Conservation (phyloP, 2,329 filamentous ascomycete species). For the Xenoacremonium recifei region DNA sequence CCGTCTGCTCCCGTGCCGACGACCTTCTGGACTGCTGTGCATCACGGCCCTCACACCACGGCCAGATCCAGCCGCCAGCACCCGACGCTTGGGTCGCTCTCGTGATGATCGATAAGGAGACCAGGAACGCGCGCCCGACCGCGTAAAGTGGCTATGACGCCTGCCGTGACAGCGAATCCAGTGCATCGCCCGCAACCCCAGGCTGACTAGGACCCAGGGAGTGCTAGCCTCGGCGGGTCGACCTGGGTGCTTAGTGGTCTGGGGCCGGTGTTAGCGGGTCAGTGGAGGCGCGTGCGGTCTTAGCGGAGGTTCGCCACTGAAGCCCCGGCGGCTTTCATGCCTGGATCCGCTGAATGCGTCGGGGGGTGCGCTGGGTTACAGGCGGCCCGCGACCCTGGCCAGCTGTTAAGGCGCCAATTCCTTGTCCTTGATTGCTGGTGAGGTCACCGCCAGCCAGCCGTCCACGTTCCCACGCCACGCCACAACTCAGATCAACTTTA, state of each 20-base stretch:
- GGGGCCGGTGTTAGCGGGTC: neutral
- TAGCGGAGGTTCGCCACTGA: no score
- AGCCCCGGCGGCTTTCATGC: no score
- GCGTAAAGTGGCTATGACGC: conserved; percentile 17
- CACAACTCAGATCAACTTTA: conserved; percentile 19
- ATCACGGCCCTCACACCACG: conserved; percentile 1
- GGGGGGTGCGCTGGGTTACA: no score
- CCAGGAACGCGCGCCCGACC: conserved; percentile 4
- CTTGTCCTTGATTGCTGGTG: neutral
- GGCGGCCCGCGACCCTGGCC: no score
- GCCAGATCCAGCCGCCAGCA: no score
- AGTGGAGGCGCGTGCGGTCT: no score
- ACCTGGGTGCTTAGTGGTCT: neutral
- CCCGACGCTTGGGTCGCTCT: neutral
- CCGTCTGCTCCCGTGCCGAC: no score
- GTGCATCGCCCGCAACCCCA: conserved; percentile 3
- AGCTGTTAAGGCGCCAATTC: no score
- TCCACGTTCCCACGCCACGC: conserved; percentile 13
- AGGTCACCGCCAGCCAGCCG: neutral
- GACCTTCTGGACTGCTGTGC: no score
- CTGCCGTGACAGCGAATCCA: conserved; percentile 3
- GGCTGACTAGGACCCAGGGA: conserved; percentile 5
- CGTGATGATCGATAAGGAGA: conserved; percentile 1
- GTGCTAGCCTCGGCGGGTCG: neutral
- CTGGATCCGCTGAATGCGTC: no score